Evolutionary conservation across 2,329 filamentous ascomycete genomes (phyloP).

Genomic region (Botrytis squamosa): DNA sequence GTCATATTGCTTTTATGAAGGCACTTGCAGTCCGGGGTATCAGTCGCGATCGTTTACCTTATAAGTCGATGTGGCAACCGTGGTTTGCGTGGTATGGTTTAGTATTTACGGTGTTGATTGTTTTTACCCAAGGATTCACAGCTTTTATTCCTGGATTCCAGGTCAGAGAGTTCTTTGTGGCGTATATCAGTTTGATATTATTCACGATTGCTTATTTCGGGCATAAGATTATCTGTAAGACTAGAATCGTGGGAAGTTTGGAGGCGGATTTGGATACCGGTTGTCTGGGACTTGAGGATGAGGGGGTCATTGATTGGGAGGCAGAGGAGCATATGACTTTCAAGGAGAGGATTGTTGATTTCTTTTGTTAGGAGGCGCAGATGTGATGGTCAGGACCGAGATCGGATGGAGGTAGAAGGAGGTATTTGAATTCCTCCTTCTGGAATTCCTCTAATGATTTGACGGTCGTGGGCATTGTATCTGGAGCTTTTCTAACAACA

Average conservation of each 20-base stretch:
- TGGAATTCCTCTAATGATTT: slow-evolving; percentile 15
- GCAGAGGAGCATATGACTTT: neutral
- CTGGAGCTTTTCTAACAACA: neutral
- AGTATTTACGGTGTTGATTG: slow-evolving; percentile 62
- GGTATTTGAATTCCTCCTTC: slow-evolving; percentile 19
- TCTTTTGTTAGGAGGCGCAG: slow-evolving; percentile 7
- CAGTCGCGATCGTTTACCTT: slow-evolving; percentile 57
- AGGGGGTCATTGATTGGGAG: neutral
- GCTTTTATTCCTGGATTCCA: slow-evolving; percentile 61
- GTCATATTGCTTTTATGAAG: slow-evolving; percentile 65
- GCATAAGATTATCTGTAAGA: slow-evolving; percentile 52
- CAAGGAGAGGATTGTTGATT: neutral
- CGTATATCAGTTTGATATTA: slow-evolving; percentile 63
- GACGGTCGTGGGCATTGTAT: neutral
- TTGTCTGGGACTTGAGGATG: slow-evolving; percentile 29
- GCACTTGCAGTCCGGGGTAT: slow-evolving; percentile 57
- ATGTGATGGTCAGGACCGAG: neutral
- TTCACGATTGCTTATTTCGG: slow-evolving; percentile 59
- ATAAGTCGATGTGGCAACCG: slow-evolving; percentile 60
- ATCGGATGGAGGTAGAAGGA: slow-evolving; percentile 12
- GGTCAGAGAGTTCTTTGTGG: slow-evolving; percentile 59
- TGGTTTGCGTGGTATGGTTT: slow-evolving; percentile 65
- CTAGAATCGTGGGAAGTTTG: slow-evolving; percentile 40
- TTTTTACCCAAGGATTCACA: slow-evolving; percentile 68
- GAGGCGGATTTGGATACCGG: slow-evolving; percentile 47